Conservation (phyloP, 1,284 basidiomycete species). For the Taiwanofungus camphoratus region DNA sequence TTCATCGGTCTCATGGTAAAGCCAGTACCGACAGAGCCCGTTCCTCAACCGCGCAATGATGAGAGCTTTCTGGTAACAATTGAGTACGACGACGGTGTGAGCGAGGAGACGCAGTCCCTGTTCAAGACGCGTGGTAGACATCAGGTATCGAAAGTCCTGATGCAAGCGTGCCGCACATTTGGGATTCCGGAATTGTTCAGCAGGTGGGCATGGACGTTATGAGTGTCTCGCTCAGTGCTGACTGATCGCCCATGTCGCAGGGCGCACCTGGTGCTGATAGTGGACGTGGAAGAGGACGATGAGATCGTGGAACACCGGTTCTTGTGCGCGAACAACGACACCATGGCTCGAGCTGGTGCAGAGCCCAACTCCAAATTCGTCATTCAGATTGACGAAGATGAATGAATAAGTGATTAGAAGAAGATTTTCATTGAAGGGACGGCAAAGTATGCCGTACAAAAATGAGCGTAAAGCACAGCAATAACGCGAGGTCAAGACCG, state of each 20-base stretch:
- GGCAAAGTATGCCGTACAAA: too few relatives aligned
- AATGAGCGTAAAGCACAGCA: too few relatives aligned
- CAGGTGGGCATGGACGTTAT: slow-evolving; percentile 9
- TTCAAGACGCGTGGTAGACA: slow-evolving; percentile 27
- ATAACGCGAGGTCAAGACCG: too few relatives aligned
- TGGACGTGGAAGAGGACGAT: slow-evolving; percentile 12
- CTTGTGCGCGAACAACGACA: slow-evolving; percentile 14
- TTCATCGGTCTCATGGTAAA: not conserved
- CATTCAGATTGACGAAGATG: slow-evolving; percentile 13
- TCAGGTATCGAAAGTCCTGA: slow-evolving; percentile 23
- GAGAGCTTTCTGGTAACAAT: slow-evolving; percentile 22
- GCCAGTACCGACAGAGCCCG: not conserved
- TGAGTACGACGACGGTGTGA: slow-evolving; percentile 17
- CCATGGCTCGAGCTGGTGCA: slow-evolving; percentile 20
- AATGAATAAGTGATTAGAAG: not conserved
- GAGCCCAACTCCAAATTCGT: slow-evolving; percentile 16
- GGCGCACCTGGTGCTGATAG: slow-evolving; percentile 15
- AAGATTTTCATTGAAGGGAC: too few relatives aligned
- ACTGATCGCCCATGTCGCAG: not conserved
- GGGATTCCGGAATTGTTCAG: slow-evolving; percentile 19
- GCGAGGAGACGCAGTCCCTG: slow-evolving; percentile 7
- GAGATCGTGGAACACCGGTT: slow-evolving; percentile 8
- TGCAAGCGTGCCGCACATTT: slow-evolving; percentile 25
- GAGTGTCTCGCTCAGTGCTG: not conserved
- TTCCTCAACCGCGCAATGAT: slow-evolving; percentile 10